A percentile compares a stretch with the other conserved stretches of the same genome.
These are phyloP conservation scores for Calocybe indica DNA, from an alignment of 768 basidiomycete species.

Conservation along the genomic window DNA sequence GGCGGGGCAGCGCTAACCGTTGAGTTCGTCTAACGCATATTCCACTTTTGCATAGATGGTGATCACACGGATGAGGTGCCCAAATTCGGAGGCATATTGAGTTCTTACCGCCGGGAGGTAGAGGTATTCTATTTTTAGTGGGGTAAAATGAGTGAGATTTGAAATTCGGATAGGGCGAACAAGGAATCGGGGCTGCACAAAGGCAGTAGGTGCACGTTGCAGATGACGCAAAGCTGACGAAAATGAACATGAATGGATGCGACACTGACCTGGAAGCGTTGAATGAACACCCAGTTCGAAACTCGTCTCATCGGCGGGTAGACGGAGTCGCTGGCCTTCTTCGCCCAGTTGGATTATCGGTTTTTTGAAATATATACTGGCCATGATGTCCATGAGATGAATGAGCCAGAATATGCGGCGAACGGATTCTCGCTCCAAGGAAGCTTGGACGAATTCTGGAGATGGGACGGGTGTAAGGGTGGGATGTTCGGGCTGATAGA, in stretches of 20 bases:
- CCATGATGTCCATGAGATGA: constrained; percentile 51
- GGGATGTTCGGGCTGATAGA: constrained; percentile 58
- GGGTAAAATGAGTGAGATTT: constrained; percentile 4
- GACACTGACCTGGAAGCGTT: constrained; percentile 41
- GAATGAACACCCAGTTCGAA: constrained; percentile 69
- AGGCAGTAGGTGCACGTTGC: not conserved
- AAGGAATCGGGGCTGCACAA: not conserved
- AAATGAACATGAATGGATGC: not conserved
- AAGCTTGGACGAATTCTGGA: constrained; percentile 51
- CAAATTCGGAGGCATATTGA: constrained; percentile 65
- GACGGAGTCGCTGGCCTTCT: constrained; percentile 49
- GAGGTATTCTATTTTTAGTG: constrained; percentile 52
- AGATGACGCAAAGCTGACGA: too few species aligned
- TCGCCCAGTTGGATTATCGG: constrained; percentile 32
- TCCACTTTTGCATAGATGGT: constrained; percentile 61
- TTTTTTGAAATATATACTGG: constrained; percentile 40
- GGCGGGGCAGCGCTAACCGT: constrained; percentile 29
- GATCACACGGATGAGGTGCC: constrained; percentile 67
- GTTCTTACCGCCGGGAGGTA: constrained; percentile 56
- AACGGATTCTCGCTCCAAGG: constrained; percentile 72
- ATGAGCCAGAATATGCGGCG: constrained; percentile 81
- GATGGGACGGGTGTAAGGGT: constrained; percentile 54
- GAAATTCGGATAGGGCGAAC: too few species aligned
- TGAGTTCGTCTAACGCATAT: constrained; percentile 43
- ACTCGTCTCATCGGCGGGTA: constrained; percentile 78